These are phyloP conservation scores for Apium graveolens DNA, from an alignment of 129 eudicot genomes.

Conservation along the genomic window DNA sequence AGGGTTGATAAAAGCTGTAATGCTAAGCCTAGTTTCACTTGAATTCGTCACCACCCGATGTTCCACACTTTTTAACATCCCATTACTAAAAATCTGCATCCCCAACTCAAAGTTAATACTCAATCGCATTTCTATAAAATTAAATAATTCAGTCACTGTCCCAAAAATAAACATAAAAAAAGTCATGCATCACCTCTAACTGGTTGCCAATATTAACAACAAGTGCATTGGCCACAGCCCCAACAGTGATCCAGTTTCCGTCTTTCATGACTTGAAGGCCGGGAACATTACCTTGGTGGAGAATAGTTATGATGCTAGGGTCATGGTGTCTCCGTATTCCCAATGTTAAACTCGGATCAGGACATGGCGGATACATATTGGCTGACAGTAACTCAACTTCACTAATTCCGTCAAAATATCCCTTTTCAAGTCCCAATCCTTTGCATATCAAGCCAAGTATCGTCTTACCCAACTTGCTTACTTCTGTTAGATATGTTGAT, in stretches of 20 bases:
- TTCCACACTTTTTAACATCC: conserved; percentile 45
- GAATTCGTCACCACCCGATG: conserved; percentile 67
- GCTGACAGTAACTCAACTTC: conserved; percentile 42
- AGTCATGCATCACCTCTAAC: conserved; percentile 38
- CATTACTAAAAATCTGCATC: conserved; percentile 64
- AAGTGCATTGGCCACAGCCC: conserved; percentile 48
- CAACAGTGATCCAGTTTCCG: conserved; percentile 53
- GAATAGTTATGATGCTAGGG: conserved; percentile 45
- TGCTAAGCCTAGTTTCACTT: conserved; percentile 26
- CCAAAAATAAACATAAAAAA: background rate
- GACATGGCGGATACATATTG: conserved; percentile 68
- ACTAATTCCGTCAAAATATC: conserved; percentile 36
- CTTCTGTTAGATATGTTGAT: conserved; percentile 30
- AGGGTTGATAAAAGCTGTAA: conserved; percentile 55
- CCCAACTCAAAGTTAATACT: background rate
- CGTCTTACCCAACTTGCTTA: conserved; percentile 38
- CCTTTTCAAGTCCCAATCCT: conserved; percentile 60
- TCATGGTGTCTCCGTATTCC: conserved; percentile 53
- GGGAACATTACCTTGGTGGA: conserved; percentile 31
- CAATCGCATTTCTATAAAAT: background rate
- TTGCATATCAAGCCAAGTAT: conserved; percentile 48
- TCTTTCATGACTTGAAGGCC: conserved; percentile 64
- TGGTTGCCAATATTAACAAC: conserved; percentile 59
- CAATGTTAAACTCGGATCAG: conserved; percentile 67
- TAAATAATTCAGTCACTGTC: background rate